Evolutionary conservation across 768 basidiomycete species (phyloP), one percentile per base, ranked within the genome.

Genomic region (Agrocybe chaxingu): DNA sequence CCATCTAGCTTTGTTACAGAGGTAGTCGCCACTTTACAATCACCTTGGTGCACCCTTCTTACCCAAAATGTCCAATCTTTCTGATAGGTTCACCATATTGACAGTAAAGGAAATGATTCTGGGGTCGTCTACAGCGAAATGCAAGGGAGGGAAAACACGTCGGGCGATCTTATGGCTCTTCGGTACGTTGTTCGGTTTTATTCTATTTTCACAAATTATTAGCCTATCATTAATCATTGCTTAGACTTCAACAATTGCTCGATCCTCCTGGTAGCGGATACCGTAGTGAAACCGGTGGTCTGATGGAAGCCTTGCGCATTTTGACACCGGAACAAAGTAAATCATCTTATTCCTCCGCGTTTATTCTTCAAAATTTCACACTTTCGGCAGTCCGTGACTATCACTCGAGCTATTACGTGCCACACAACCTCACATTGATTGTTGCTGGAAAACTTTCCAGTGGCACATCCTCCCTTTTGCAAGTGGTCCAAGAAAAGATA

Each of bases 51-150:
- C 9, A 16, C 43, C 35, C 44, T 41, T 29, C 45, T 37, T 42
- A 40, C 32, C 10, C 31, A 36, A 49, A 5, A 13, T 31, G 19
- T 16, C 42, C 33, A 16, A 29, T 33, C 19, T 45, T 37, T 40
- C 16, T 41, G 9, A 8, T 57, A 91, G 89, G 87, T 99, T n/a
- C 92, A 98, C 66, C 93, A 98, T 67, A 84, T 98, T 56, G 89
- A 98, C 66, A 80, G 80, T 2, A 84, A 90, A 62, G 96, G 93
- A 7, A 82, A 95, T 58, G 83, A 98, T 62, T 89, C 91, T 11
- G 97, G 97, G 34, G 97, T 99, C 1, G 96, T 98, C 8, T 98
- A 97, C 67, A 89, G 88, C 62, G 90, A 94, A 71, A 97, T 97
- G 94, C 92, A 95, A 70, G 94, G 93, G 1, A 80, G 96, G 42